phyloP scores from a whole-genome alignment of 768 basidiomycete species.

The Auriscalpium orientale region DNA sequence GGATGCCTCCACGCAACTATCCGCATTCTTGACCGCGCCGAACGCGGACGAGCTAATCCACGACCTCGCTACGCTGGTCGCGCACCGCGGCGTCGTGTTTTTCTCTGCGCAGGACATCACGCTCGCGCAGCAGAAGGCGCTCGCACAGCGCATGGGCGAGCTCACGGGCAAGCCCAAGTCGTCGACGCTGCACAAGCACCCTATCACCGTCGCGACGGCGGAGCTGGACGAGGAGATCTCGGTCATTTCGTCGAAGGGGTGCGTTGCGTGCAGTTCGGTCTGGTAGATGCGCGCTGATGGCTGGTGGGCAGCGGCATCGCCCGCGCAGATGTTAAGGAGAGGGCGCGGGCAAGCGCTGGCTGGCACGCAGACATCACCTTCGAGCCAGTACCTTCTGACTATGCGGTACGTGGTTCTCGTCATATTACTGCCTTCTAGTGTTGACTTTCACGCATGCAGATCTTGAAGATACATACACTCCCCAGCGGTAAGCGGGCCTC shows the following conservation, averaged over 20 bases:
- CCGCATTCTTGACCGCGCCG: constrained; percentile 33
- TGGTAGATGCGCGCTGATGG: neutral
- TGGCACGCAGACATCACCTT: constrained; percentile 59
- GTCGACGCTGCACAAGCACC: constrained; percentile 48
- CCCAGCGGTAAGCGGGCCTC: constrained; percentile 11
- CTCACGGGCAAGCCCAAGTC: constrained; percentile 40
- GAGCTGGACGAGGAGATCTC: constrained; percentile 48
- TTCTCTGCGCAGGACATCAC: constrained; percentile 48
- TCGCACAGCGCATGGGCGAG: constrained; percentile 41
- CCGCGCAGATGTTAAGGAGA: constrained; percentile 24
- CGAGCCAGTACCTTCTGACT: constrained; percentile 53
- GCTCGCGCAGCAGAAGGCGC: constrained; percentile 41
- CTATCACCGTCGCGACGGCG: constrained; percentile 40
- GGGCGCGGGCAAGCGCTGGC: constrained; percentile 33
- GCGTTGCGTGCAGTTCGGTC: neutral
- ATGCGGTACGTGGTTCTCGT: constrained; percentile 29
- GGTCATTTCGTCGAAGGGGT: constrained; percentile 42
- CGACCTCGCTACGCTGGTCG: constrained; percentile 46
- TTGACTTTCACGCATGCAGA: constrained; percentile 10
- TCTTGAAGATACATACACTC: constrained; percentile 28
- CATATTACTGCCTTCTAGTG: neutral
- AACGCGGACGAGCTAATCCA: constrained; percentile 44
- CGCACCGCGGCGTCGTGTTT: constrained; percentile 58
- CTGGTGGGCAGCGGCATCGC: constrained; percentile 29
- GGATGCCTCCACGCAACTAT: constrained; percentile 36